These are phyloP conservation scores for Ustilago loliicola DNA, from an alignment of 1,284 basidiomycete genomes.

Conservation along the genomic window DNA sequence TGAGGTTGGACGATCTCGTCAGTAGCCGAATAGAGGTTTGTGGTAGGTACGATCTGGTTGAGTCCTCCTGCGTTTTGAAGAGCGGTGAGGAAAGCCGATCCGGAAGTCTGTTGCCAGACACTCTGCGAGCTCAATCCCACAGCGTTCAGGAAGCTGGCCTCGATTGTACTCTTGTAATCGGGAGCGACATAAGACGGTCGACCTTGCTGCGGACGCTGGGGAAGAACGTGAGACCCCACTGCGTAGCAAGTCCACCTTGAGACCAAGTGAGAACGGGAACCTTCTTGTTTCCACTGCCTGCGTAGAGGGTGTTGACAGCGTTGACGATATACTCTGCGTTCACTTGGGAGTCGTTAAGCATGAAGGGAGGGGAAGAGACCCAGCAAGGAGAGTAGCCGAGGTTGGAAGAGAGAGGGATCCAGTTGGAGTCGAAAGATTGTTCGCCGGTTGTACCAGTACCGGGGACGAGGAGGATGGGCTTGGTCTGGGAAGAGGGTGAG, in stretches of 20 bases:
- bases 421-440: slow-evolving; percentile 39
- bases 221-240: slow-evolving; percentile 48
- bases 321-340: slow-evolving; percentile 53
- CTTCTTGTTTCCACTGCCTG: slow-evolving; percentile 10
- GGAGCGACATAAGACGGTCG: slow-evolving; percentile 37
- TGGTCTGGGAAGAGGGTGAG: slow-evolving; percentile 30
- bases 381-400: slow-evolving; percentile 46
- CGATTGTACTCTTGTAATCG: slow-evolving; percentile 44
- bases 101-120: slow-evolving; percentile 46
- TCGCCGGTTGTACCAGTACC: slow-evolving; percentile 35
- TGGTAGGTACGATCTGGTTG: slow-evolving; percentile 39
- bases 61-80: slow-evolving; percentile 44
- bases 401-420: slow-evolving; percentile 32
- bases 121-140: not conserved
- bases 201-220: slow-evolving; percentile 28
- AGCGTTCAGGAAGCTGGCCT: slow-evolving; percentile 15
- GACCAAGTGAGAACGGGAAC: slow-evolving; percentile 47
- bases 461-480: slow-evolving; percentile 48
- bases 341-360: slow-evolving; percentile 45
- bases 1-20: slow-evolving; percentile 48
- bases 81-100: slow-evolving; percentile 25
- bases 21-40: slow-evolving; percentile 36
- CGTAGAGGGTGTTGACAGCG: slow-evolving; percentile 28
- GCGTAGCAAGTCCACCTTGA: slow-evolving; percentile 34
- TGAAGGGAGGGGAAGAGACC: slow-evolving; percentile 40